A percentile compares a stretch with the other conserved stretches of the same genome.
Evolutionary conservation across 495 filamentous ascomycete genomes (phyloP).

Genomic region (Penicillium lagena): DNA sequence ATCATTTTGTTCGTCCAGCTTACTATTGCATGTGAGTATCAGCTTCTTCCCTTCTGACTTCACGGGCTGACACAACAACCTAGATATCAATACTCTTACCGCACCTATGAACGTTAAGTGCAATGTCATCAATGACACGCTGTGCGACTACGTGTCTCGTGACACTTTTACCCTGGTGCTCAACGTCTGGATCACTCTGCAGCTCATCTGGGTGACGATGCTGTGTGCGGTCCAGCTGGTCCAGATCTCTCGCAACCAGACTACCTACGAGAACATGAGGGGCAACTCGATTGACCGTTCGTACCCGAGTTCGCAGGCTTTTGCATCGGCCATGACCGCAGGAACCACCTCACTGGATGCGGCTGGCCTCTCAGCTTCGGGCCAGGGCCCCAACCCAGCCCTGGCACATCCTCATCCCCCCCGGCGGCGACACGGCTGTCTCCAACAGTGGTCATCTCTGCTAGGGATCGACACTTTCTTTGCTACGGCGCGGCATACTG

Average conservation of each 20-base stretch:
- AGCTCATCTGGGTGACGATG: conserved; percentile 94
- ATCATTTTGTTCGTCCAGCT: conserved; percentile 57
- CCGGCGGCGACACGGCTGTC: conserved; percentile 48
- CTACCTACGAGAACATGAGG: conserved; percentile 92
- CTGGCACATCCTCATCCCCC: conserved; percentile 37
- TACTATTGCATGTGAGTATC: conserved; percentile 46
- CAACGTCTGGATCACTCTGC: conserved; percentile 68
- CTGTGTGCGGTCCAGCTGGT: conserved; percentile 86
- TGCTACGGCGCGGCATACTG: conserved; percentile 69
- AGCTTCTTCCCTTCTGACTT: background rate
- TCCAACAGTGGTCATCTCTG: conserved; percentile 73
- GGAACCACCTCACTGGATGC: conserved; percentile 60
- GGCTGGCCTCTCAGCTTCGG: conserved; percentile 57
- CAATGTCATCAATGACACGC: conserved; percentile 62
- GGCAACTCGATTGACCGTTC: conserved; percentile 51
- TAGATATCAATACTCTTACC: conserved; percentile 53
- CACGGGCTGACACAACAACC: conserved; percentile 6
- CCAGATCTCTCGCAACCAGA: conserved; percentile 85
- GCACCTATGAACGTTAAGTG: conserved; percentile 48
- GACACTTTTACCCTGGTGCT: conserved; percentile 81
- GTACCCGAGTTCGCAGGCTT: conserved; percentile 51
- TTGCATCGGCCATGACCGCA: conserved; percentile 74
- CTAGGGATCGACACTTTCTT: conserved; percentile 91
- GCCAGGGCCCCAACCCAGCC: conserved; percentile 42
- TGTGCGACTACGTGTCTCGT: conserved; percentile 68